phyloP scores from a whole-genome alignment of 1,284 basidiomycete genomes.

The Tylopilus sp. region DNA sequence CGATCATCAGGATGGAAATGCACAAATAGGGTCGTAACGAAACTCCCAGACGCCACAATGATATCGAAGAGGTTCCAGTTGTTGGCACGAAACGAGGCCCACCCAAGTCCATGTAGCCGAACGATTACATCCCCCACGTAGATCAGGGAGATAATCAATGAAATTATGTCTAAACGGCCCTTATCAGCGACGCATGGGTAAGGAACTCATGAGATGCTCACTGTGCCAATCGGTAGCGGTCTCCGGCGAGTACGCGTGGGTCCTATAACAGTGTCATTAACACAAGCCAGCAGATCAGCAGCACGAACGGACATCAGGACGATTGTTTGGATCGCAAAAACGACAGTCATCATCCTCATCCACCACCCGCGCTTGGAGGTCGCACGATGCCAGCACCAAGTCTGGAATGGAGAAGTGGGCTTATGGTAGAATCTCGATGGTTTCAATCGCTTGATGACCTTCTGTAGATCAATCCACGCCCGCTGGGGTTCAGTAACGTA shows the following conservation, averaged over 20 bases:
- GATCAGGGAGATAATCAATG: conserved; percentile 69
- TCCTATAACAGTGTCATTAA: conserved; percentile 46
- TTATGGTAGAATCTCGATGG: no score
- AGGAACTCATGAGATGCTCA: conserved; percentile 36
- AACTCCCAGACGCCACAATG: conserved; percentile 77
- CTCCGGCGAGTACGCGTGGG: conserved; percentile 67
- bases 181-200: conserved; percentile 7
- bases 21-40: conserved; percentile 80
- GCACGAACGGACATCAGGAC: conserved; percentile 69
- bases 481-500: conserved; percentile 85
- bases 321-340: conserved; percentile 85
- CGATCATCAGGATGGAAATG: conserved; percentile 55
- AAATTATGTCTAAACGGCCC: conserved; percentile 58
- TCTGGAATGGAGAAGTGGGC: conserved; percentile 55
- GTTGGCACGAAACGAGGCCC: conserved; percentile 79
- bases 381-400: conserved; percentile 92
- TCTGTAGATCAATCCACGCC: conserved; percentile 93
- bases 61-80: conserved; percentile 95
- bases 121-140: conserved; percentile 81
- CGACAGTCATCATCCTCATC: conserved; percentile 76
- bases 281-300: not conserved
- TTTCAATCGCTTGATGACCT: conserved; percentile 82
- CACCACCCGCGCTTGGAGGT: conserved; percentile 94
- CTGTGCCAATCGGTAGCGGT: conserved; percentile 65
- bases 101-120: conserved; percentile 82